Conservation (phyloP, 2,329 filamentous ascomycete genomes). For the Shiraia bambusicola region DNA sequence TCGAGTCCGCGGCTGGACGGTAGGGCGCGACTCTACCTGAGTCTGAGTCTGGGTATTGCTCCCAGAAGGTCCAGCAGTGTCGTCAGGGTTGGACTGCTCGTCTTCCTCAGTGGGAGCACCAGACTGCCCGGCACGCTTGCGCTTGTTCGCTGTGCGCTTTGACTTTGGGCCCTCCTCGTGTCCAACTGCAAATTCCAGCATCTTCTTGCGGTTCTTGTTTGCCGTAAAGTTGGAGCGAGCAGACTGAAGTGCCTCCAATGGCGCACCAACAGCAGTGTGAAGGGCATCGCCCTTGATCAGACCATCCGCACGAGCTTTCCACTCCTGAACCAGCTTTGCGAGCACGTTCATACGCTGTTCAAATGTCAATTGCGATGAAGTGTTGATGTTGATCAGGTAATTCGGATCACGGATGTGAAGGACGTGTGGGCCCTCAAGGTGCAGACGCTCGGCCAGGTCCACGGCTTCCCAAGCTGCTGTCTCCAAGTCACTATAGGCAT, state of each 20-base stretch:
- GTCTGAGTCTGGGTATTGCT: too few species aligned
- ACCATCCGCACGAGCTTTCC: not conserved
- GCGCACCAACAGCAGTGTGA: not conserved
- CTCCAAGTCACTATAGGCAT: not conserved
- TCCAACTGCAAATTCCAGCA: too few species aligned
- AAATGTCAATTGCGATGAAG: not conserved
- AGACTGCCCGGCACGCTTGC: too few species aligned
- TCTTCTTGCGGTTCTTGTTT: not conserved
- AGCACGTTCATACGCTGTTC: not conserved
- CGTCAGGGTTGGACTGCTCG: too few species aligned
- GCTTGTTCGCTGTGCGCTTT: too few species aligned
- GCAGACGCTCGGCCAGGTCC: not conserved
- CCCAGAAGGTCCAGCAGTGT: too few species aligned
- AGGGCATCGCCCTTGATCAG: conserved; percentile 1
- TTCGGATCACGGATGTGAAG: not conserved
- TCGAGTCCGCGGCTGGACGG: too few species aligned
- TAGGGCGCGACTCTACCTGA: too few species aligned
- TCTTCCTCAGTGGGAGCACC: too few species aligned
- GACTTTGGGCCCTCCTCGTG: too few species aligned
- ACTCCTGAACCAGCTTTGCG: not conserved
- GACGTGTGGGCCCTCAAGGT: not conserved
- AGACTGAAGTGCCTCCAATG: not conserved
- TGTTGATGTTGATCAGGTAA: not conserved
- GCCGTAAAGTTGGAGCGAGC: not conserved
- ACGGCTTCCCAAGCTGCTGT: not conserved